Evolutionary conservation across 345 rosid genomes (phyloP), one percentile per base, ranked within the genome.

Genomic region (Lenwebbia sp.): DNA sequence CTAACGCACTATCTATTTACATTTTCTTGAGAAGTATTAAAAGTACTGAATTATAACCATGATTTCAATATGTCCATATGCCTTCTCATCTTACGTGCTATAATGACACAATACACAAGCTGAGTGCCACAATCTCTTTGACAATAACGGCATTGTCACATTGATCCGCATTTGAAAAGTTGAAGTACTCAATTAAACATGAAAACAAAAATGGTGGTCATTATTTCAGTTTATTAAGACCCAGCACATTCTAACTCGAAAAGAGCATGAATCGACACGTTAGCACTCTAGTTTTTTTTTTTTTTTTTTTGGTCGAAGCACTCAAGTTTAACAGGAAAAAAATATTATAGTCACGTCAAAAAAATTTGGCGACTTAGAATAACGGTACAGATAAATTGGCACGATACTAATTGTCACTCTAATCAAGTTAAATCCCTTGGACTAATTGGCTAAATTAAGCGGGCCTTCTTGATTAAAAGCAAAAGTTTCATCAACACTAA

Each of bases 1-100:
- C 4, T 14, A n/a, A 60, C 11, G 37, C 10, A 15, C 37, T n/a
- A n/a, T 60, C 2, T n/a, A 13, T 0, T 0, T n/a, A 3, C 37
- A 13, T 28, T 13, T 60, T 13, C 28, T 30, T 13, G 40, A 11
- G 28, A 28, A 28, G 37, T 13, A 28, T 4, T 3, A 60, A 14
- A 60, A 60, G 70, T n/a, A 3, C 19, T 13, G 70, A 60, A 60
- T n/a, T n/a, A 13, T 14, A 28, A 60, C 70, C 21, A 1, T 13
- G 21, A 28, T n/a, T 13, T 60, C 70, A 60, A n/a, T 60, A n/a
- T 60, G 21, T n/a, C 37, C 70, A 25, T 57, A 57, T 25, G 30
- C 30, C 30, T 57, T 57, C 30, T 25, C 62, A 13, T 60, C 70
- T 13, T 14, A 5, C 28, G 70, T 28, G 37, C 37, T 60, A 13